A percentile compares a stretch with the other conserved stretches of the same genome.
phyloP scores from a whole-genome alignment of 306 rosid genomes.

The Citrullus colocynthis region DNA sequence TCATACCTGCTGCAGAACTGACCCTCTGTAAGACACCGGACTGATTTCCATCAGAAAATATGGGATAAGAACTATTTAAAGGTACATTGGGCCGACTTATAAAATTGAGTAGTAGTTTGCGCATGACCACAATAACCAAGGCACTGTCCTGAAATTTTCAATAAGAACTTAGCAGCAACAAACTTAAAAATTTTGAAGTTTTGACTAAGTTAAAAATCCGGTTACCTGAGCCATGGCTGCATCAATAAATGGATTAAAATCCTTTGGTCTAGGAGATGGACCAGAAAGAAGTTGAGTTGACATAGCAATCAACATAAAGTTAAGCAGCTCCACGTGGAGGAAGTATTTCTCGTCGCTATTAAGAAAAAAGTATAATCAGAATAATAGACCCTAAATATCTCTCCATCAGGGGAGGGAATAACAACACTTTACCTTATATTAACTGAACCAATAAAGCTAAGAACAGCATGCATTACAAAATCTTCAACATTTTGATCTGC shows the following conservation, averaged over 20 bases:
- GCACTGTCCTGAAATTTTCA: slow-evolving; percentile 65
- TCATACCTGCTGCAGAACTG: slow-evolving; percentile 92
- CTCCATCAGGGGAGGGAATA: slow-evolving; percentile 19
- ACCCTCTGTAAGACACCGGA: slow-evolving; percentile 87
- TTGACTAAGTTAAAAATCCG: slow-evolving; percentile 10
- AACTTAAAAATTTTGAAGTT: slow-evolving; percentile 5
- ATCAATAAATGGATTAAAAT: slow-evolving; percentile 82
- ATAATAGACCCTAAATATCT: slow-evolving; percentile 4
- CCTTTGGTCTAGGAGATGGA: slow-evolving; percentile 77
- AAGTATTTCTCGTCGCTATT: slow-evolving; percentile 47
- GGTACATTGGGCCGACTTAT: slow-evolving; percentile 40
- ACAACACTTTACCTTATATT: slow-evolving; percentile 67
- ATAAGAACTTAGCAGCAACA: slow-evolving; percentile 12
- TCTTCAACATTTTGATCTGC: slow-evolving; percentile 67
- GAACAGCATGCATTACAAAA: slow-evolving; percentile 56
- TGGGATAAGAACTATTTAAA: slow-evolving; percentile 45
- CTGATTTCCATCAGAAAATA: slow-evolving; percentile 66
- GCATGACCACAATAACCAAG: slow-evolving; percentile 55
- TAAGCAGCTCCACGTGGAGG: slow-evolving; percentile 86
- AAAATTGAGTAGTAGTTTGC: slow-evolving; percentile 59
- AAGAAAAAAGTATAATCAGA: slow-evolving; percentile 24
- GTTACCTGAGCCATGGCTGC: slow-evolving; percentile 90
- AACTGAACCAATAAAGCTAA: slow-evolving; percentile 62
- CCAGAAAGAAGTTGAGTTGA: slow-evolving; percentile 97
- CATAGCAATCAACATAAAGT: slow-evolving; percentile 85